Base-by-base conservation (phyloP, 1,139 yeast genomes). In the Sugiyamaella grinbergsii region DNA sequence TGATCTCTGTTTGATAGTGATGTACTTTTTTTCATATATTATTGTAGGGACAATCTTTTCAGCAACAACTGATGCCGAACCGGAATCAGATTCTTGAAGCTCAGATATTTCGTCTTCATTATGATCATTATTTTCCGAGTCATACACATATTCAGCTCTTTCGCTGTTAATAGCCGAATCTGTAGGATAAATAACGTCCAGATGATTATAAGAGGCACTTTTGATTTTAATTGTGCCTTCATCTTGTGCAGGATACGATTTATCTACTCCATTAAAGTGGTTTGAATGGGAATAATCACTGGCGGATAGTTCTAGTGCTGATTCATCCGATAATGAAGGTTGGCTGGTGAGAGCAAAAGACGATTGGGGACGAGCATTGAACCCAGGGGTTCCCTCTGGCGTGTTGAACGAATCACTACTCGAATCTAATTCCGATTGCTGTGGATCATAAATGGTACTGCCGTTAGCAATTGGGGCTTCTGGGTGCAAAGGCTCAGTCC, bases 101-200 rank as follows among this genome's bases (percentile, higher is more conserved):
- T 36, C 40, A 36, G 40, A 22, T 20, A 22, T 20, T 8, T 36
- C 40, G 11, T 23, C 40, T 5, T 33, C 4, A 8, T 33, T 11
- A 16, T 29, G 5, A 22, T 15, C 2, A 18, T 16, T 22, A 16
- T 33, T 11, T 8, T 16, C 22, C 20, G 28, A 36, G 22, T 36
- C 40, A 11, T 36, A 36, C 7, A 36, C 20, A 22, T 36, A 36
- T 22, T 36, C 40, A 11, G 24, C 40, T 22, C 22, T 16, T 13
- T 23, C 40, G n/a, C 40, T 36, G 22, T 36, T 36, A 20, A 22
- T 18, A 22, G 26, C 26, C 22, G 40, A 36, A 33, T 18, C 18
- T 15, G 37, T 33, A 5, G 10, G 37, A 22, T 33, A 18, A 7
- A 33, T 18, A 11, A 33, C 22, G 37, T 33, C 22, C 10, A 16